Percentiles rank a stretch among this genome's conserved stretches.
These are phyloP conservation scores for Podospora appendiculata DNA, from an alignment of 495 filamentous ascomycete species.

Conservation along the genomic window DNA sequence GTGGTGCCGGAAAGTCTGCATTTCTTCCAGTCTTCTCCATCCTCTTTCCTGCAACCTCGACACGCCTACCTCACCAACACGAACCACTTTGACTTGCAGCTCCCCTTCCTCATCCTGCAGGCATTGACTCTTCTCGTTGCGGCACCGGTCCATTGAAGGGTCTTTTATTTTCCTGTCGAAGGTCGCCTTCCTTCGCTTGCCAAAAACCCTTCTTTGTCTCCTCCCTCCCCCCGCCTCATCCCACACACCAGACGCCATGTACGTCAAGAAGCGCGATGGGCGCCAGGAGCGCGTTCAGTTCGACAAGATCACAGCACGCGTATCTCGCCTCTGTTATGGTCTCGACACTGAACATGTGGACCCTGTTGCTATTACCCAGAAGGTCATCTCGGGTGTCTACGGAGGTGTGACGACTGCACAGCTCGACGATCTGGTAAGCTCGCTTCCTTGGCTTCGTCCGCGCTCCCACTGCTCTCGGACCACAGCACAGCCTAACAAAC, in stretches of 20 bases:
- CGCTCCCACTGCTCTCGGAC: not conserved
- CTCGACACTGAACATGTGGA: conserved; percentile 95
- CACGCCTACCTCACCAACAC: not conserved
- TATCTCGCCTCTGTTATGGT: conserved; percentile 94
- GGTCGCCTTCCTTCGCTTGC: not conserved
- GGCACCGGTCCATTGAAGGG: too few relatives aligned
- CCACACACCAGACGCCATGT: conserved; percentile 35
- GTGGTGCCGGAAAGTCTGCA: conserved; percentile 7
- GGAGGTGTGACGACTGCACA: conserved; percentile 94
- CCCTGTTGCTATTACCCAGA: conserved; percentile 95
- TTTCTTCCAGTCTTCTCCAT: not conserved
- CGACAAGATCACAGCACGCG: conserved; percentile 98
- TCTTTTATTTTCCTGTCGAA: too few relatives aligned
- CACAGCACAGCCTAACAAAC: too few relatives aligned
- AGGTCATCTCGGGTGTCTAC: conserved; percentile 98
- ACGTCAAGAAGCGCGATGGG: conserved; percentile 65
- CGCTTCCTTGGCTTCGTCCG: not conserved
- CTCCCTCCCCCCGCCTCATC: conserved; percentile 7
- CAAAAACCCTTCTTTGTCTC: conserved; percentile 2
- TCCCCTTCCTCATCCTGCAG: not conserved
- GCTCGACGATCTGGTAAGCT: conserved; percentile 87
- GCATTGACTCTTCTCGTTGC: not conserved
- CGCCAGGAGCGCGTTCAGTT: conserved; percentile 99
- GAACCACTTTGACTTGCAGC: conserved; percentile 2
- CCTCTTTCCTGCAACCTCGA: conserved; percentile 3